phyloP scores from a whole-genome alignment of 345 rosid genomes.

The Eucalyptus erythrocorys region DNA sequence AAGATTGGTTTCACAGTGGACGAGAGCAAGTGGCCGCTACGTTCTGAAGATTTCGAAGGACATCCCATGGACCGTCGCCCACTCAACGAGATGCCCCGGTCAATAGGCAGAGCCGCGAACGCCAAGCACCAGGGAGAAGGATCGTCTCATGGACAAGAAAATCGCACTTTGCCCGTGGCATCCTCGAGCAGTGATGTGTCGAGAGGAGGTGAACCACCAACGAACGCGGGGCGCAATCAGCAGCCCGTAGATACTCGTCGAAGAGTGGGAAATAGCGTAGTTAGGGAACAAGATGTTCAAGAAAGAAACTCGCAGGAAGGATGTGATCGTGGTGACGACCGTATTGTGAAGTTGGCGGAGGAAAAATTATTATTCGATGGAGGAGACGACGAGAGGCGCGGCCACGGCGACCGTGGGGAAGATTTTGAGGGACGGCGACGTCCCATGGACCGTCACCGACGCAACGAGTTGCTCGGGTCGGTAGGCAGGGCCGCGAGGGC shows the following conservation, averaged over 20 bases:
- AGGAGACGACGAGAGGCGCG: background rate
- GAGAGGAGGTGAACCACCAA: background rate
- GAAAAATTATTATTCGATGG: background rate
- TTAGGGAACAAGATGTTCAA: background rate
- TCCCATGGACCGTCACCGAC: background rate
- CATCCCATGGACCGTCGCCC: background rate
- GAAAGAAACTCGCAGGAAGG: background rate
- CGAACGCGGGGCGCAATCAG: background rate
- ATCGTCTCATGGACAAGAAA: background rate
- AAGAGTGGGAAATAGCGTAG: background rate
- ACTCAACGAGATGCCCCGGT: background rate
- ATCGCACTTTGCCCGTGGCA: background rate
- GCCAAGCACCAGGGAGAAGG: background rate
- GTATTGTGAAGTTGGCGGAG: background rate
- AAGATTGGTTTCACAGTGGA: background rate
- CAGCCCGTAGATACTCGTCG: background rate
- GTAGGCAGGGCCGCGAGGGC: background rate
- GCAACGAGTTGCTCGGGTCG: background rate
- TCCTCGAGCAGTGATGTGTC: background rate
- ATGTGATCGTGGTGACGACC: background rate
- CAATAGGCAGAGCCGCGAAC: background rate
- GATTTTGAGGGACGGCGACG: too few relatives aligned
- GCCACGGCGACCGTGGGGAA: background rate
- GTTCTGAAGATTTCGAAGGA: background rate
- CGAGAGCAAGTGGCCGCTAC: background rate